Percentiles rank a stretch among this genome's conserved stretches.
phyloP scores from a whole-genome alignment of 2,329 filamentous ascomycete species.

The Sclerotinia nivalis region DNA sequence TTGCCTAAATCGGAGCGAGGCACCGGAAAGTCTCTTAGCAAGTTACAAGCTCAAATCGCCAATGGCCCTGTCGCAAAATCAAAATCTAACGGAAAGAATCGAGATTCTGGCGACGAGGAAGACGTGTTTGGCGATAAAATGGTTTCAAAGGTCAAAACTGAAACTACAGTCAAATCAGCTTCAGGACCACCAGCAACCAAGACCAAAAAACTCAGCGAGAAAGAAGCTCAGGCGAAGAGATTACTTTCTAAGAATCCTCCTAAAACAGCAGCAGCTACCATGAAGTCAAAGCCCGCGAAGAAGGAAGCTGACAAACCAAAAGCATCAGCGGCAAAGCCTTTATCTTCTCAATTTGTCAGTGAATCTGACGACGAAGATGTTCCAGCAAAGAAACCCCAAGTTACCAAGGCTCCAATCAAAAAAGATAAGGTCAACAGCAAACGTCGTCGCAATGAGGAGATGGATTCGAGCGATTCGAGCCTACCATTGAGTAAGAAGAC shows the following conservation, averaged over 20 bases:
- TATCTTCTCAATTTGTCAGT: slow-evolving; percentile 40
- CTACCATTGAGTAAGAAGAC: slow-evolving; percentile 40
- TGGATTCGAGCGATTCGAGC: slow-evolving; percentile 37
- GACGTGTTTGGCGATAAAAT: slow-evolving; percentile 40
- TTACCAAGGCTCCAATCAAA: slow-evolving; percentile 44
- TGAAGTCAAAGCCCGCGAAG: slow-evolving; percentile 30
- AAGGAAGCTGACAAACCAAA: slow-evolving; percentile 26
- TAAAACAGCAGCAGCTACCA: slow-evolving; percentile 32
- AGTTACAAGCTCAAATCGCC: slow-evolving; percentile 59
- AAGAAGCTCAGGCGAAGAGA: slow-evolving; percentile 58
- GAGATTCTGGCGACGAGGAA: slow-evolving; percentile 52
- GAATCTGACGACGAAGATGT: slow-evolving; percentile 40
- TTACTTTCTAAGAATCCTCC: slow-evolving; percentile 47
- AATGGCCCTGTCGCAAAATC: slow-evolving; percentile 53
- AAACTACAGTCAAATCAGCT: slow-evolving; percentile 51
- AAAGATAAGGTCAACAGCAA: slow-evolving; percentile 48
- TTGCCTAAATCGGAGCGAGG: slow-evolving; percentile 58
- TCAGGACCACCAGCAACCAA: slow-evolving; percentile 55
- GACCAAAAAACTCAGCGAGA: slow-evolving; percentile 57
- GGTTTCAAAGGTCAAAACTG: slow-evolving; percentile 41
- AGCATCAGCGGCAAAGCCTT: slow-evolving; percentile 19
- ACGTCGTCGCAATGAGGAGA: slow-evolving; percentile 50
- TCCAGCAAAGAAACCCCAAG: slow-evolving; percentile 12
- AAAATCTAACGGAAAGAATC: slow-evolving; percentile 52
- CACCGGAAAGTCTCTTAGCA: slow-evolving; percentile 61